phyloP scores from a whole-genome alignment of 75 land plant species.

The Sequoiadendron giganteum region DNA sequence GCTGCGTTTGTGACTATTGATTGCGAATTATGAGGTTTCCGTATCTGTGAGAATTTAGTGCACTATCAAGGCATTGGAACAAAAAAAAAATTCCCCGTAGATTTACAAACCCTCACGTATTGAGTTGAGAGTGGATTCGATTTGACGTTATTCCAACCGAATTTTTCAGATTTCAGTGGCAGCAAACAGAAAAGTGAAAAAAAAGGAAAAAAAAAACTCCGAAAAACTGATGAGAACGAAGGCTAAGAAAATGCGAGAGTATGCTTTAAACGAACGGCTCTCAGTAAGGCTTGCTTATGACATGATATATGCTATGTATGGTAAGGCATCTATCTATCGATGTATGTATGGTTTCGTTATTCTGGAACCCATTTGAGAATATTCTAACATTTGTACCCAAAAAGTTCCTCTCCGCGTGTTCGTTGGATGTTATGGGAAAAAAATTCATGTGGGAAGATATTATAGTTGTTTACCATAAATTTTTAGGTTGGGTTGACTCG shows the following conservation, averaged over 20 bases:
- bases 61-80: background rate
- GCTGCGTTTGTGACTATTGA: background rate
- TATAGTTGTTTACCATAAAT: too few relatives aligned
- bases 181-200: background rate
- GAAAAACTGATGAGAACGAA: background rate
- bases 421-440: too few relatives aligned
- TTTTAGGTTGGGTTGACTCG: too few relatives aligned
- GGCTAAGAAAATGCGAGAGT: background rate
- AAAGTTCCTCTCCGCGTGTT: too few relatives aligned
- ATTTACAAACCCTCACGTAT: background rate
- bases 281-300: background rate
- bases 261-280: constrained; percentile 3
- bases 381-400: background rate
- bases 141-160: background rate
- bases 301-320: background rate
- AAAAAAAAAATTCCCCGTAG: too few relatives aligned
- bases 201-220: too few relatives aligned
- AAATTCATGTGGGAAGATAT: too few relatives aligned
- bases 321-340: background rate
- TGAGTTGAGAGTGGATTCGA: background rate
- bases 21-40: background rate
- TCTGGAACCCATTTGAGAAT: background rate
- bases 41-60: background rate
- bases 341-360: background rate
- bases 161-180: background rate